Evolutionary conservation across 1,139 yeast species (phyloP), one percentile per base, ranked within the genome.

Genomic region (Eremothecium gossypii): DNA sequence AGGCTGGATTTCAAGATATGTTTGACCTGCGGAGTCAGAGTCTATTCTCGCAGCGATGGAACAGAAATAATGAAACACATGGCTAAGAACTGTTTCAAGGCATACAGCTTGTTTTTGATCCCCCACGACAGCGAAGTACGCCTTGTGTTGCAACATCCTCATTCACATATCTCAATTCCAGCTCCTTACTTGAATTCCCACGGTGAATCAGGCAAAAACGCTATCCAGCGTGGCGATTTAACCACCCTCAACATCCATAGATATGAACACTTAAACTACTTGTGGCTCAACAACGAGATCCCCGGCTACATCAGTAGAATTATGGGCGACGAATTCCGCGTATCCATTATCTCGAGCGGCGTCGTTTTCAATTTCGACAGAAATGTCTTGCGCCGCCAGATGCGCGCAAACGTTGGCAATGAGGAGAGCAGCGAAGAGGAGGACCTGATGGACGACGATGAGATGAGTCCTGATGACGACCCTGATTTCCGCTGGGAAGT

Each of bases 151-250:
- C 63, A 52, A 2, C 51, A 51, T 33, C 65, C 59, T 48, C 68
- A 50, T 58, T 48, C 70, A 59, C 34, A 61, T 55, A 55, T 62
- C 17, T 48, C 62, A 29, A 62, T 74, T 20, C 69, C 73, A 11
- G 83, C 84, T 0, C 91, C 91, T 2, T 83, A 81, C 54, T 64
- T 83, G 54, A 80, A 84, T 39, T 66, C 69, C 5, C 86, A 81
- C 57, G 93, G 93, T 27, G 91, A 83, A 57, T 73, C 79, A 8
- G 81, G 82, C 38, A 65, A 69, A 8, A 71, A 71, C 20, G 67
- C 76, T 7, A 65, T 69, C 48, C 68, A 71, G 10, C 73, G 75
- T 8, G 78, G 78, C 26, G 77, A 72, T 43, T 52, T 66, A 28
- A 83, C 85, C 0, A 67, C 67, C 0, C 66, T 82, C 45, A 73